Base-by-base conservation (phyloP, 2,329 filamentous ascomycete species). In the Helotiales sp. region DNA sequence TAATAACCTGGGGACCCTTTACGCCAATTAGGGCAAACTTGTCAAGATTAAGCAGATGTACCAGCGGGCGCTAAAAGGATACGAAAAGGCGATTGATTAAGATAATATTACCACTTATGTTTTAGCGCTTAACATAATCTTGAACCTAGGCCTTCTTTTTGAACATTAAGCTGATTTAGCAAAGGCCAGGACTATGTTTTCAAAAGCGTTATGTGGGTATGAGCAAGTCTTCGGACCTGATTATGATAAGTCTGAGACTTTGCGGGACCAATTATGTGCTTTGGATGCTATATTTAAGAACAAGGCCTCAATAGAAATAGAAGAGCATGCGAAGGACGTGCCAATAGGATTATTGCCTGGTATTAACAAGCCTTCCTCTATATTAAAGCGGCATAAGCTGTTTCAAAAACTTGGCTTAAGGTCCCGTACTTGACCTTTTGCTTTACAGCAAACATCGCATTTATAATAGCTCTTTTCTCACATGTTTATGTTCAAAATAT, bases 71-170 rank as follows among this genome's bases (percentile, higher is more conserved):
- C 61, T 64, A 22, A 49, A 57, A 58, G 61, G 61, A 49, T n/a
- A 49, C 1, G 61, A 64, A 50, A 64, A 57, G 32, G 61, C 50
- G 20, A 47, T 22, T 30, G 61, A 50, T 64, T 24, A 20, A 10
- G 50, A 64, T 1, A 49, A 64, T 26, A 64, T 15, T 24, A 61
- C 30, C 5, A 71, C 63, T 37, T 79, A 69, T 43, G 34, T 62
- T 30, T 57, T 15, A 50, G 58, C 61, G 34, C 61, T 64, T 34
- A 37, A 57, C 13, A 47, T 26, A 17, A 50, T 64, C 37, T 30
- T 47, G 17, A 64, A 64, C 50, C 24, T 64, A 15, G 61, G 47
- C 32, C 34, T 17, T 55, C 67, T 80, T 63, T 79, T 78, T 52
- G 8, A 5, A 10, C 11, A 69, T 26, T 72, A 77, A 68, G 74